Conservation (phyloP, 1,139 yeast species). For the Hyphopichia fennica region DNA sequence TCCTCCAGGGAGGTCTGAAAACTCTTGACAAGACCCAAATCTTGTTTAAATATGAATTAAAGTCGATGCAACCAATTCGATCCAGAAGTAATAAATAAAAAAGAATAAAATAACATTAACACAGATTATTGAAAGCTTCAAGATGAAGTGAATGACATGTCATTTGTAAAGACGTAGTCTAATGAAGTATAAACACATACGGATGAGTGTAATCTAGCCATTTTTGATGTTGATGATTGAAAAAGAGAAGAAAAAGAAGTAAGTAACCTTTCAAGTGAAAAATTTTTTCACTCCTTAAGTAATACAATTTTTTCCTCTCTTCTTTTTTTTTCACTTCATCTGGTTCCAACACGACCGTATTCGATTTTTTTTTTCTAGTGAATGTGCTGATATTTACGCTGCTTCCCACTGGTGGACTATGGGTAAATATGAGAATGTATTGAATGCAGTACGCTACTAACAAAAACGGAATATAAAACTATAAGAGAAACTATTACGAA, state of each 20-base stretch:
- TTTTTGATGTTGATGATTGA: constrained; percentile 39
- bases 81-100: too few species aligned
- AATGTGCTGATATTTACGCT: too few species aligned
- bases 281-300: constrained; percentile 15
- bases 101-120: too few species aligned
- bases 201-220: constrained; percentile 83
- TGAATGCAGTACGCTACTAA: not conserved
- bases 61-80: constrained; percentile 9
- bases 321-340: not conserved
- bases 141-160: not conserved
- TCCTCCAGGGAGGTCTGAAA: not conserved
- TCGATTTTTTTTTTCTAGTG: not conserved
- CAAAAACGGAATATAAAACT: too few species aligned
- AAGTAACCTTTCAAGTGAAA: constrained; percentile 6
- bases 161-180: too few species aligned
- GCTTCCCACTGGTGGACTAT: not conserved
- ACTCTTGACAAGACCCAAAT: constrained; percentile 38
- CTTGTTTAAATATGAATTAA: not conserved
- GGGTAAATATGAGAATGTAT: not conserved
- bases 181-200: too few species aligned
- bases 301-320: not conserved
- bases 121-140: constrained; percentile 8
- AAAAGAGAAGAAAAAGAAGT: constrained; percentile 8
- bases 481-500: not conserved
- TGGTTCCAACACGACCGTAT: constrained; percentile 11